These are phyloP conservation scores for Fusarium sp. DNA, from an alignment of 2,329 filamentous ascomycete genomes.

Conservation along the genomic window DNA sequence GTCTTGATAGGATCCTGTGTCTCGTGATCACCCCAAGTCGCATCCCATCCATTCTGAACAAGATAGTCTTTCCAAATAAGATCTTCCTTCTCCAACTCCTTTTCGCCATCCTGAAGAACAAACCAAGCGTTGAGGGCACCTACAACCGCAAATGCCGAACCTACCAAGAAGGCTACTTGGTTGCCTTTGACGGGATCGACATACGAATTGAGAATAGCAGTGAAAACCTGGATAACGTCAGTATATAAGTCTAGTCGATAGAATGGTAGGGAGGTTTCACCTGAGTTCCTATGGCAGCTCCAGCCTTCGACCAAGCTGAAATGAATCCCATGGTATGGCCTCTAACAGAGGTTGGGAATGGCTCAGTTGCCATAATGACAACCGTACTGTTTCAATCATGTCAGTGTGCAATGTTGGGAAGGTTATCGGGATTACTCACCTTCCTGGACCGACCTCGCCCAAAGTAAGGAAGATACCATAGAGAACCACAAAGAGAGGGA, in stretches of 20 bases:
- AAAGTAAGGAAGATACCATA: slow-evolving; percentile 6
- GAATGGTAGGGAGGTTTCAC: rapidly evolving
- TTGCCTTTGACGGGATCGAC: neutral
- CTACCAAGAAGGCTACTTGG: slow-evolving; percentile 2
- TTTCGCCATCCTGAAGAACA: slow-evolving; percentile 6
- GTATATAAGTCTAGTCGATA: neutral
- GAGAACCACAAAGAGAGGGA: neutral
- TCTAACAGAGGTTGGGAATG: slow-evolving; percentile 17
- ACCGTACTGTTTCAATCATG: neutral
- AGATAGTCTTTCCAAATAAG: slow-evolving; percentile 13
- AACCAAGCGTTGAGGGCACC: slow-evolving; percentile 9
- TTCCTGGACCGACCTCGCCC: neutral
- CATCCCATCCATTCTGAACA: neutral
- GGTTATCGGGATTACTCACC: neutral
- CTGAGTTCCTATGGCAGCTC: slow-evolving; percentile 14
- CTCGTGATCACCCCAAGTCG: neutral
- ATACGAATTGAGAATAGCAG: slow-evolving; percentile 7
- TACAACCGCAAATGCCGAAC: slow-evolving; percentile 2
- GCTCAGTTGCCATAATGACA: slow-evolving; percentile 7
- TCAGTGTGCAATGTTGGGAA: rapidly evolving
- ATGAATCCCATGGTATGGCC: slow-evolving; percentile 5
- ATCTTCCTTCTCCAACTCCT: slow-evolving; percentile 14
- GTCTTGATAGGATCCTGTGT: slow-evolving; percentile 1
- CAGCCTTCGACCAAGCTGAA: slow-evolving; percentile 11
- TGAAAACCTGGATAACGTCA: neutral